A percentile compares a stretch with the other conserved stretches of the same genome.
phyloP scores from a whole-genome alignment of 129 eudicot species.

The Smallanthus sonchifolius region DNA sequence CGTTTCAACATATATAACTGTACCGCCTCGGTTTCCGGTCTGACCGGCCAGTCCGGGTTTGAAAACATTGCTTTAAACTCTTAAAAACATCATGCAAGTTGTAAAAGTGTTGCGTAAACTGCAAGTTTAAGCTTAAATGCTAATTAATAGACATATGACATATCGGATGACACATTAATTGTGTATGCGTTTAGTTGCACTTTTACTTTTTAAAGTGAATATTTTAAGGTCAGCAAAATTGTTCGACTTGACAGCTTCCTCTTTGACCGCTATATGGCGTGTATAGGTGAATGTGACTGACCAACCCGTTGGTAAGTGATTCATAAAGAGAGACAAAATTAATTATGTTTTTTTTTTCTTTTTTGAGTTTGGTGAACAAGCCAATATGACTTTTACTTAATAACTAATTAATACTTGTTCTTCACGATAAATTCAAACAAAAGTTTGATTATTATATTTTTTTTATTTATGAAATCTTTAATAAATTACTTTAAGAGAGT shows the following conservation, averaged over 20 bases:
- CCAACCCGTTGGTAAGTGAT: conserved; percentile 19
- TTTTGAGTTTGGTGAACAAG: conserved; percentile 15
- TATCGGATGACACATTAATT: neutral
- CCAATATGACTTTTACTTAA: neutral
- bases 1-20: no score
- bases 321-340: conserved; percentile 19
- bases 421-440: neutral
- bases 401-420: neutral
- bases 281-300: neutral
- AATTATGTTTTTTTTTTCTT: neutral
- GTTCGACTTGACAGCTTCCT: conserved; percentile 9
- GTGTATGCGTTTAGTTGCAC: neutral
- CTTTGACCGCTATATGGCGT: neutral
- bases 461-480: neutral
- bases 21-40: no score
- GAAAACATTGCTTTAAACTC: no score
- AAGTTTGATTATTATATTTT: neutral
- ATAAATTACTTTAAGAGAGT: neutral
- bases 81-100: no score
- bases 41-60: no score
- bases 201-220: neutral
- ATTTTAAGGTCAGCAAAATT: neutral
- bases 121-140: no score
- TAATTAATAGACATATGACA: neutral
- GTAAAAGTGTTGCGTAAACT: no score